Conservation (phyloP, 495 filamentous ascomycete species). For the Aspergillus affinis region DNA sequence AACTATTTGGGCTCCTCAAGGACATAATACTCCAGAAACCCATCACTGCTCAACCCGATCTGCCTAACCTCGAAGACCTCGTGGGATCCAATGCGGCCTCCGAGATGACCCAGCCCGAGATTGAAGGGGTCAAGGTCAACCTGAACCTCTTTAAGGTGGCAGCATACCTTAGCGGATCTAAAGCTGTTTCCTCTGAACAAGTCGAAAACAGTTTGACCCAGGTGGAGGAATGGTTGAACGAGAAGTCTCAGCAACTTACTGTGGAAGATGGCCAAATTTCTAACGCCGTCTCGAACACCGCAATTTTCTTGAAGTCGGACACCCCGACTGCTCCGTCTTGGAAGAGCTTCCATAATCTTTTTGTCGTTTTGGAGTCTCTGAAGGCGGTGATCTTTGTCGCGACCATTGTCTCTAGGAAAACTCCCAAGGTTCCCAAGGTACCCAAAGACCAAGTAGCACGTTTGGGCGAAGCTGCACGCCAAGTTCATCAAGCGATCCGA, state of each 20-base stretch:
- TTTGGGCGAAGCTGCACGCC: slow-evolving; percentile 26
- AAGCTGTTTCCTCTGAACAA: slow-evolving; percentile 31
- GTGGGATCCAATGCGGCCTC: slow-evolving; percentile 20
- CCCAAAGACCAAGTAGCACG: slow-evolving; percentile 35
- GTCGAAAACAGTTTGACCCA: slow-evolving; percentile 30
- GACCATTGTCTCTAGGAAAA: slow-evolving; percentile 32
- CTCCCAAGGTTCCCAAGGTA: slow-evolving; percentile 32
- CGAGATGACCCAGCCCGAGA: slow-evolving; percentile 39
- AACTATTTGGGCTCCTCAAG: slow-evolving; percentile 35
- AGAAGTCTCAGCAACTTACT: slow-evolving; percentile 28
- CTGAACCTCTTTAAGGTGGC: slow-evolving; percentile 33
- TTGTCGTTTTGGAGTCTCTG: slow-evolving; percentile 39
- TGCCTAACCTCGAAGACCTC: slow-evolving; percentile 31
- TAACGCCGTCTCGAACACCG: slow-evolving; percentile 25
- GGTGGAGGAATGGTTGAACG: slow-evolving; percentile 37
- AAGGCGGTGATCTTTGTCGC: slow-evolving; percentile 38
- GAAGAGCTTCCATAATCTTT: slow-evolving; percentile 40
- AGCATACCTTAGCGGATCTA: slow-evolving; percentile 39
- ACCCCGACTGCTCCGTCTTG: slow-evolving; percentile 40
- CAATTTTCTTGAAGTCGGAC: slow-evolving; percentile 24
- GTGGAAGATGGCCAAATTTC: slow-evolving; percentile 23
- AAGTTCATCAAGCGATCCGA: slow-evolving; percentile 35
- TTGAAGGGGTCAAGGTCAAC: slow-evolving; percentile 33
- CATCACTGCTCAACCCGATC: slow-evolving; percentile 23
- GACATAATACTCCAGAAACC: slow-evolving; percentile 36